Base-by-base conservation (phyloP, 1,284 basidiomycete genomes). In the Malassezia brasiliensis region DNA sequence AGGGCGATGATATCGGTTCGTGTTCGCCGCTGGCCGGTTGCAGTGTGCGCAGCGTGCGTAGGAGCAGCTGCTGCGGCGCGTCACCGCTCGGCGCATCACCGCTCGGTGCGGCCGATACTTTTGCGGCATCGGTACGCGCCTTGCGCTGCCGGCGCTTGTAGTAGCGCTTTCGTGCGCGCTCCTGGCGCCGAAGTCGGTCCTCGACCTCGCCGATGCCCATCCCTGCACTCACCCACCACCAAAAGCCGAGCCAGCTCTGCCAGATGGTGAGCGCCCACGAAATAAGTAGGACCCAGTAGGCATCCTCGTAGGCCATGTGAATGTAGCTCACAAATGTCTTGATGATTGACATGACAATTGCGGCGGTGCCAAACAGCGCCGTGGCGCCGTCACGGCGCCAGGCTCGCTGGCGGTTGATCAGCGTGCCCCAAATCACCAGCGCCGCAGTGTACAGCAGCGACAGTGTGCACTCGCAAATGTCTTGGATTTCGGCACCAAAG, bases 381-480 rank as follows among this genome's bases (percentile, higher is more conserved):
- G 93, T 98, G 7, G 93, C 93, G 12, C 93, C 93, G 32, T 77
- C 76, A 0, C 86, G 87, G 15, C 91, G 82, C 93, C 93, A 98
- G 1, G 94, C 94, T 52, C 89, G 83, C 47, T 83, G 80, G 30
- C 90, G 82, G 71, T 96, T 96, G 64, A 98, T 83, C 50, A 89
- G 77, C 57, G 87, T 80, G 38, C 93, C 94, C 93, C 93, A 99
- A 59, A 96, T 83, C 69, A 90, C 79, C 51, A 99, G 83, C 1
- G 88, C 84, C 41, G 82, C 78, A 4, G 89, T 90, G 78, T 96
- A 98, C 52, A 99, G 84, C 48, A 99, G 81, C 17, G 90, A 88
- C 20, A 98, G 83, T 0, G 91, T 88, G 5, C 88, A 89, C 75
- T 94, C 94, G 81, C 90, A 93, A 59, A 96, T 86, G 77, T 94